These are phyloP conservation scores for Pugionium dolabratum DNA, from an alignment of 345 rosid species.

Conservation along the genomic window DNA sequence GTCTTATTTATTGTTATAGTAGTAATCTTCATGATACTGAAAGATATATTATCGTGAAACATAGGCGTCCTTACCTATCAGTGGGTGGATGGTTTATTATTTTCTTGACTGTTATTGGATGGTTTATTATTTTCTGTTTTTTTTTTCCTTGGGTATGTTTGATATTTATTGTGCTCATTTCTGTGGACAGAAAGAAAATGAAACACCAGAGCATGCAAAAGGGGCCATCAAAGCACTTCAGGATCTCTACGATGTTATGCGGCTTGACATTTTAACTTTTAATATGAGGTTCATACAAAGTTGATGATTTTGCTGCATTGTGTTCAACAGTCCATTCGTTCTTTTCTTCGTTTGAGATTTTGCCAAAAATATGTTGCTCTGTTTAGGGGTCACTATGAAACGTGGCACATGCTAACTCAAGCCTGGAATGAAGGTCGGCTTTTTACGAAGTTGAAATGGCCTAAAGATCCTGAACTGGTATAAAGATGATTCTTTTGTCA, in stretches of 20 bases:
- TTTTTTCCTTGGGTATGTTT: neutral
- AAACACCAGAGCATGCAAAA: slow-evolving; percentile 62
- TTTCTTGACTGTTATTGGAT: slow-evolving; percentile 6
- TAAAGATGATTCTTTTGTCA: slow-evolving; percentile 28
- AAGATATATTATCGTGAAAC: neutral
- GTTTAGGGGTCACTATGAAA: slow-evolving; percentile 71
- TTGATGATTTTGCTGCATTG: slow-evolving; percentile 30
- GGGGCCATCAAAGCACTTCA: slow-evolving; percentile 94
- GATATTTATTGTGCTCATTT: slow-evolving; percentile 22
- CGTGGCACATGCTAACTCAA: slow-evolving; percentile 70
- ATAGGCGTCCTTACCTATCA: slow-evolving; percentile 9
- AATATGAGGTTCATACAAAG: slow-evolving; percentile 63
- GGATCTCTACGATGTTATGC: slow-evolving; percentile 96
- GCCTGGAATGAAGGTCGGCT: slow-evolving; percentile 90
- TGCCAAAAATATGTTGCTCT: slow-evolving; percentile 24
- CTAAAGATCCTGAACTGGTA: slow-evolving; percentile 84
- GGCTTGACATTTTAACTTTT: slow-evolving; percentile 66
- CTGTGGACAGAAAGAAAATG: slow-evolving; percentile 64
- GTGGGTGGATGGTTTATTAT: slow-evolving; percentile 5
- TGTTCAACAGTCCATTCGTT: slow-evolving; percentile 9
- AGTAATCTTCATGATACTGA: slow-evolving; percentile 3
- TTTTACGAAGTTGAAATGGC: slow-evolving; percentile 90
- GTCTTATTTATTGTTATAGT: slow-evolving; percentile 1
- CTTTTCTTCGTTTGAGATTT: slow-evolving; percentile 13
- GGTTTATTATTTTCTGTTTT: slow-evolving; percentile 9